phyloP scores from a whole-genome alignment of 2,329 filamentous ascomycete genomes.

The Phialophora macrospora region DNA sequence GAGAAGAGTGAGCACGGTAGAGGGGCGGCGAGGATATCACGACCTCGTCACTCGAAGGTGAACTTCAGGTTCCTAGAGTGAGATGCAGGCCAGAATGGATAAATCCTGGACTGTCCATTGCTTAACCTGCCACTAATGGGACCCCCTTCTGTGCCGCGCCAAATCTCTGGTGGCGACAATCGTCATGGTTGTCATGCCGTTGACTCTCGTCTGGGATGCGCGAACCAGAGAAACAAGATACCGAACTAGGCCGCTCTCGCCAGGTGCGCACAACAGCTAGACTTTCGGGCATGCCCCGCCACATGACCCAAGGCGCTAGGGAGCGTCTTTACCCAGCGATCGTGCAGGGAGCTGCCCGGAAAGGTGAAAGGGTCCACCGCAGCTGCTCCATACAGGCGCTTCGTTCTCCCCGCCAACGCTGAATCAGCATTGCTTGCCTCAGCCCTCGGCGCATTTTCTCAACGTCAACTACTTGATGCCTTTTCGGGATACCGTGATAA shows the following conservation, averaged over 20 bases:
- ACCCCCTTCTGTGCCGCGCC: not conserved
- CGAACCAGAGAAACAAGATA: slow-evolving; percentile 13
- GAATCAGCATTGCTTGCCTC: slow-evolving; percentile 15
- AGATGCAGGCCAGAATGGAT: not conserved
- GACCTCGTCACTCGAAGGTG: slow-evolving; percentile 8
- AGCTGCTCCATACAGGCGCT: not conserved
- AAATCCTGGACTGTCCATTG: not conserved
- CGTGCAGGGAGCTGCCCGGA: slow-evolving; percentile 8
- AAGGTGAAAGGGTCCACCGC: not conserved
- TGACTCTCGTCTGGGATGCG: slow-evolving; percentile 3
- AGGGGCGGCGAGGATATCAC: not conserved
- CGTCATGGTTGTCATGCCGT: slow-evolving; percentile 9
- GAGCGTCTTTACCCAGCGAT: not conserved
- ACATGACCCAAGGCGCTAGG: not conserved
- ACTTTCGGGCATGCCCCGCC: not conserved
- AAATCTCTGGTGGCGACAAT: not conserved
- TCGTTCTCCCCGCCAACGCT: slow-evolving; percentile 3
- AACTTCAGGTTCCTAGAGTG: not conserved
- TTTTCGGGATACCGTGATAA: slow-evolving; percentile 1
- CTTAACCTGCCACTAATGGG: slow-evolving; percentile 3
- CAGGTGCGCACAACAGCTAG: not conserved
- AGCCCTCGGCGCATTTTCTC: not conserved
- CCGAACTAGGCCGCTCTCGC: slow-evolving; percentile 13
- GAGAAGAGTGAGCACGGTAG: not conserved
- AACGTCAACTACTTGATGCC: slow-evolving; percentile 3